Base-by-base conservation (phyloP, 108 stramenopile genomes). In the Craspedostauros australis region DNA sequence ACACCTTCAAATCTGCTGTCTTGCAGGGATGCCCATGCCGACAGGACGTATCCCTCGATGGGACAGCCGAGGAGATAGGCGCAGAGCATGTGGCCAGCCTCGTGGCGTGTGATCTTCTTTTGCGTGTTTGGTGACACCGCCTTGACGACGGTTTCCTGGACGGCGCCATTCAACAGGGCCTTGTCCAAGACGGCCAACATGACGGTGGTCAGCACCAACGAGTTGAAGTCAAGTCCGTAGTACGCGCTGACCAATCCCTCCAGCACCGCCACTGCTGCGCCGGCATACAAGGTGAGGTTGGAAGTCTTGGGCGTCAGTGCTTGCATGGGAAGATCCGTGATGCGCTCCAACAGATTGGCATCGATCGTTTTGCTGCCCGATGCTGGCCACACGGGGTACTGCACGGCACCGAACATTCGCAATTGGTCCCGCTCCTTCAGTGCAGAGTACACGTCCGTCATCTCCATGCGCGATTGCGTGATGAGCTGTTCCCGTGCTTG, bases 21-120 rank as follows among this genome's bases (percentile, higher is more conserved):
- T 23, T 83, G 57, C 34, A 92, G 45, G 2, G 91, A 86, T n/a
- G 77, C 91, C 82, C 86, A 86, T 9, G 79, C 75, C 8, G 65
- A 69, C 12, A 94, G 50, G 0, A 95, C 86, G 27, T 84, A 90
- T 9, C 88, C 95, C 58, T 94, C 91, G 2, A 96, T 91, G 1
- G 93, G 93, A 68, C 88, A 93, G 11, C 95, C 95, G n/a, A 95
- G 69, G 15, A 96, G 53, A 48, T 96, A 95, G 9, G 94, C 91
- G 48, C 88, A 70, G 5, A 96, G 45, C 50, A 96, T 91, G 62
- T 96, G 95, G 6, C 94, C 94, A 12, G 95, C 95, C 60, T 96
- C 95, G 65, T 96, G 95, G 25, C 73, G 49, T 16, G 75, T 62
- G 32, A 96, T 89, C 39, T 86, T 81, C 4, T 73, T 54, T 46